Evolutionary conservation across 768 basidiomycete genomes (phyloP).

Genomic region (Xerocomus potaroensis): DNA sequence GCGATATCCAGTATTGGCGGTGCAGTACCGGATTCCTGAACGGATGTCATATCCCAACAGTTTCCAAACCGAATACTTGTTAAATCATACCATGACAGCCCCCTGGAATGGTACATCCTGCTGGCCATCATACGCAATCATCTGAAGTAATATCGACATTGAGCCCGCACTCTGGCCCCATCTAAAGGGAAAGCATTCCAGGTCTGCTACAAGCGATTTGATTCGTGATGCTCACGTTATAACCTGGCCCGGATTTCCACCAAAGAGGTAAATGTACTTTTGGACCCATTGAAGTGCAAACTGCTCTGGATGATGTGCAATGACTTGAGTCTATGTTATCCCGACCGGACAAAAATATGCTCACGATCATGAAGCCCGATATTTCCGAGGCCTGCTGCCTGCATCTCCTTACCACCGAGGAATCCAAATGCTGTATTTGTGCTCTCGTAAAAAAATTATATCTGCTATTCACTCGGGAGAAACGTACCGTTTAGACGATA

Average conservation of each 20-base stretch:
- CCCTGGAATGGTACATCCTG: slow-evolving; percentile 14
- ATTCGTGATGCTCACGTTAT: slow-evolving; percentile 18
- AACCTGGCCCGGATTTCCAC: slow-evolving; percentile 36
- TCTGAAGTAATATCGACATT: slow-evolving; percentile 10
- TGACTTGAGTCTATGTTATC: no score
- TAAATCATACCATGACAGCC: slow-evolving; percentile 13
- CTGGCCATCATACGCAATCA: slow-evolving; percentile 14
- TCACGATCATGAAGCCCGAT: slow-evolving; percentile 37
- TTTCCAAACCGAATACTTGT: no score
- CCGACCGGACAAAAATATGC: no score
- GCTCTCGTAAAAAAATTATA: no score
- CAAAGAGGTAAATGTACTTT: slow-evolving; percentile 38
- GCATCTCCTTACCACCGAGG: slow-evolving; percentile 25
- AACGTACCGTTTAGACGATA: slow-evolving; percentile 21
- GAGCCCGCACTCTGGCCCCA: slow-evolving; percentile 20
- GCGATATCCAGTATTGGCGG: slow-evolving; percentile 3
- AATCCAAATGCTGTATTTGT: slow-evolving; percentile 26
- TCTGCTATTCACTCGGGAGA: no score
- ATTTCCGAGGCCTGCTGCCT: slow-evolving; percentile 29
- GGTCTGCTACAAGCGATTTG: no score
- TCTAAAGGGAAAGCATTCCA: background rate
- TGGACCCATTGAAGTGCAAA: slow-evolving; percentile 41
- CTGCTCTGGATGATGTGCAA: slow-evolving; percentile 26
- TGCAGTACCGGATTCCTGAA: slow-evolving; percentile 15
- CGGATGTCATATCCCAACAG: background rate